Evolutionary conservation across 176 grass and related monocot genomes (phyloP), one percentile per base, ranked within the genome.

Genomic region (Lolium multiflorum): DNA sequence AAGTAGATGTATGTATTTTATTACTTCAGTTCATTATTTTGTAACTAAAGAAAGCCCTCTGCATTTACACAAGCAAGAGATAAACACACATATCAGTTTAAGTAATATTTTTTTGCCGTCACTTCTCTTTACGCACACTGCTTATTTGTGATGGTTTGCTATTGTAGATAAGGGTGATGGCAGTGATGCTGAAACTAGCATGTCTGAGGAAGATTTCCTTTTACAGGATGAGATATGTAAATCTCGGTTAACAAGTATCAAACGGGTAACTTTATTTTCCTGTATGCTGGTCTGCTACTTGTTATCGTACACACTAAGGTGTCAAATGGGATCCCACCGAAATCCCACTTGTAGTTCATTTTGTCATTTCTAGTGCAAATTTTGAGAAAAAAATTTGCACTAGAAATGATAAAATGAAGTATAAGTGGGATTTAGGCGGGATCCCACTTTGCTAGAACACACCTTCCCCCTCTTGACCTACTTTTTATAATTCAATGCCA

Each of bases 151-250:
- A 80, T 89, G 28, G 17, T 76, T 92, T 86, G 73, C 20, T 89
- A 31, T 88, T 93, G 84, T 83, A 96, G 94, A 97, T 84, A 97
- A 91, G 54, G 85, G 89, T 83, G 97, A 99, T 67, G 89, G 94
- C 50, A 99, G 90, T 85, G 97, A 99, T 78, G 92, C 89, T 61
- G 97, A 99, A 88, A 91, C 62, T 80, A 91, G 84, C 84, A 94
- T 94, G 83, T 81, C 90, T 49, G 97, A 99, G 78, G 97, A 99
- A 82, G 97, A 97, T 91, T 81, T 90, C 17, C 76, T 97, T 46
- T 89, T 99, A 92, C 97, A 99, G 71, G 97, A 99, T 74, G 97
- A 99, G 81, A 94, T 99, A 90, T 99, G 88, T 74, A 99, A 99
- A 94, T 97, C 97, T 85, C 88, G 94, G 71, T 67, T 99, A 52